phyloP scores from a whole-genome alignment of 2,329 filamentous ascomycete genomes.

The Tolypocladium paradoxum region DNA sequence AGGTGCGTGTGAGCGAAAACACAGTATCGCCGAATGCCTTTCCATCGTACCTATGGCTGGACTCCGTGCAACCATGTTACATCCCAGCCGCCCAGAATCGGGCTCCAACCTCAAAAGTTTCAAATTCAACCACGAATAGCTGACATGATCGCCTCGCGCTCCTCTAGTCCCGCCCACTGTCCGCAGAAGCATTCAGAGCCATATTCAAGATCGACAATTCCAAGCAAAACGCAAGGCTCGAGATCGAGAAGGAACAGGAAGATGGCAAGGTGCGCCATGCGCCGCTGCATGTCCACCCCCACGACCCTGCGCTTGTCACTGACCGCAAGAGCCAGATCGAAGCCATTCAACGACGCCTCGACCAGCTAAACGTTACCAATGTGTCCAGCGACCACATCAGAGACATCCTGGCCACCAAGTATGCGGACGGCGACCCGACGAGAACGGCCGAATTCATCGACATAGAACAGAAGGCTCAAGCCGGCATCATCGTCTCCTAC shows the following conservation, averaged over 20 bases:
- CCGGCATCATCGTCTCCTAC: slow-evolving; percentile 68
- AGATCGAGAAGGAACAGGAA: slow-evolving; percentile 39
- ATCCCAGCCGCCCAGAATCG: neutral
- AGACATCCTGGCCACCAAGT: slow-evolving; percentile 47
- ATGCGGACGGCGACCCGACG: slow-evolving; percentile 58
- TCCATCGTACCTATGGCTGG: neutral
- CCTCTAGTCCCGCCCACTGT: slow-evolving; percentile 38
- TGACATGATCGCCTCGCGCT: neutral
- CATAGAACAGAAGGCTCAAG: slow-evolving; percentile 69
- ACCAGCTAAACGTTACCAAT: slow-evolving; percentile 33
- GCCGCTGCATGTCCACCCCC: neutral
- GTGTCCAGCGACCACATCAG: slow-evolving; percentile 46
- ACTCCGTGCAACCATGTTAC: neutral
- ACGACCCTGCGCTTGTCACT: neutral
- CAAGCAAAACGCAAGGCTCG: slow-evolving; percentile 32
- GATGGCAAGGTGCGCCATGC: slow-evolving; percentile 22
- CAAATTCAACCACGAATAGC: slow-evolving; percentile 6
- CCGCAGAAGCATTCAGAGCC: slow-evolving; percentile 47
- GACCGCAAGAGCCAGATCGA: slow-evolving; percentile 26
- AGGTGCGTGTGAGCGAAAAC: slow-evolving; percentile 25
- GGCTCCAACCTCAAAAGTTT: neutral
- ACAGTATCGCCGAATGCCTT: neutral
- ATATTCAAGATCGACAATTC: slow-evolving; percentile 53
- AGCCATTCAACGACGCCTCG: slow-evolving; percentile 26
- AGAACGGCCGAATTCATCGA: slow-evolving; percentile 67